Base-by-base conservation (phyloP, 805 yeast genomes). In the Kodamaea restingae region DNA sequence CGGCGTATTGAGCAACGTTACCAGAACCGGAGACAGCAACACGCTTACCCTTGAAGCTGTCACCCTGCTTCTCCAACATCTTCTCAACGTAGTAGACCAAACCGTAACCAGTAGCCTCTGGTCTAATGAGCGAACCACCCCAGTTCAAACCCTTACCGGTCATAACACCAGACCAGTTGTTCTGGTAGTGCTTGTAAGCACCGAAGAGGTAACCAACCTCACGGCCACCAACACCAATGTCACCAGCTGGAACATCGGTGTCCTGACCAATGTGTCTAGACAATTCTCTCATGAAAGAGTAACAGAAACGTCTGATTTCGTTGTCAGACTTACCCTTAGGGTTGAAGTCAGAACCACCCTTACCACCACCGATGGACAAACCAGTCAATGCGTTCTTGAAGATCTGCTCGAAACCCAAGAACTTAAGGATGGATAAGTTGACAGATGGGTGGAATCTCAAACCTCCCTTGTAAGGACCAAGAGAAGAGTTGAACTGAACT, bases 391-490 rank as follows among this genome's bases (percentile, higher is more conserved):
- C 98, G 63, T 91, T 91, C 80, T 91, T 91, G 80, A 91, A 93
- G 67, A 88, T 88, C 74, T 91, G 98, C 76, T 91, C 98, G 68
- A 87, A 91, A 58, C 98, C 98, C 61, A 91, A 77, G 72, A 91
- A 91, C 75, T 91, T 91, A 64, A 91, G 79, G 67, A 91, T 87
- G 42, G 96, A 88, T 58, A 91, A 76, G 73, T 90, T 93, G 55
- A 91, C 98, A 41, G 95, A 75, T 58, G 97, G 97, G 76, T 91
- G 98, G 80, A 91, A 84, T 71, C 98, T 82, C 56, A 91, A 78
- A 65, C 98, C 98, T 64, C 98, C 98, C 76, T 91, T 91, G 86
- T 88, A 91, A 56, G 98, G 98, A 63, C 98, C 98, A 52, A 93
- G 77, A 41, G 97, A 95, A 41, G 96, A 88, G 82, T 88, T 91